Percentiles rank a stretch among this genome's conserved stretches.
These are phyloP conservation scores for Hypoxylon sp. DNA, from an alignment of 2,329 filamentous ascomycete genomes.

Conservation along the genomic window DNA sequence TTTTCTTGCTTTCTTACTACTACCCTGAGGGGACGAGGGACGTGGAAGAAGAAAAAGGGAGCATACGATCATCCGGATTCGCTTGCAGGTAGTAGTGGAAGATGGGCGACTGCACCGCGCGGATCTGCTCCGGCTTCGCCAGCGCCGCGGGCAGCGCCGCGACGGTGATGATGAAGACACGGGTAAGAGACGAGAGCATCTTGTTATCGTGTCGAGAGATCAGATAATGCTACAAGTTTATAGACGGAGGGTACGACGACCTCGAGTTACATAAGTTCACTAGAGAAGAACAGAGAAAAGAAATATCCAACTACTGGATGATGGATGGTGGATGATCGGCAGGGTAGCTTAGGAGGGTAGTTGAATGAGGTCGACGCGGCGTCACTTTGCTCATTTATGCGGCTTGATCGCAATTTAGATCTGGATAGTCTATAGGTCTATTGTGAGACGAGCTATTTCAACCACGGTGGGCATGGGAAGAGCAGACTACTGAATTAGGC, in stretches of 20 bases:
- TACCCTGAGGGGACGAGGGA: neutral
- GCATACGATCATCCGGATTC: conserved; percentile 51
- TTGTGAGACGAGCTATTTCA: neutral
- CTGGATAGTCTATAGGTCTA: conserved; percentile 14
- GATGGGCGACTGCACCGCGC: conserved; percentile 57
- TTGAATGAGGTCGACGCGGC: neutral
- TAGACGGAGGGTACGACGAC: neutral
- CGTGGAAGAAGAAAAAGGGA: neutral
- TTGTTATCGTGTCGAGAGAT: neutral
- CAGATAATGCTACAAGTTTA: neutral
- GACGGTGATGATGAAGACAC: conserved; percentile 20
- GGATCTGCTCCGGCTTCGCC: conserved; percentile 58
- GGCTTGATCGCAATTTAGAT: conserved; percentile 6
- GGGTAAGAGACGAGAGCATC: conserved; percentile 32
- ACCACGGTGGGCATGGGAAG: neutral
- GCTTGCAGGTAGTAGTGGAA: conserved; percentile 62
- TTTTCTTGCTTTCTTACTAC: neutral
- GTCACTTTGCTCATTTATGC: conserved; percentile 21
- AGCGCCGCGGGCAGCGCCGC: conserved; percentile 30
- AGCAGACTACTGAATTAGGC: conserved; percentile 29
- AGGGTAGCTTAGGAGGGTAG: conserved; percentile 6
- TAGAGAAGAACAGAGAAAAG: too few relatives aligned
- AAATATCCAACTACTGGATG: conserved; percentile 1
- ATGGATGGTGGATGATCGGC: conserved; percentile 20
- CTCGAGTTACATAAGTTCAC: conserved; percentile 9